These are phyloP conservation scores for Aspergillus hortae DNA, from an alignment of 2,329 filamentous ascomycete species.

Conservation along the genomic window DNA sequence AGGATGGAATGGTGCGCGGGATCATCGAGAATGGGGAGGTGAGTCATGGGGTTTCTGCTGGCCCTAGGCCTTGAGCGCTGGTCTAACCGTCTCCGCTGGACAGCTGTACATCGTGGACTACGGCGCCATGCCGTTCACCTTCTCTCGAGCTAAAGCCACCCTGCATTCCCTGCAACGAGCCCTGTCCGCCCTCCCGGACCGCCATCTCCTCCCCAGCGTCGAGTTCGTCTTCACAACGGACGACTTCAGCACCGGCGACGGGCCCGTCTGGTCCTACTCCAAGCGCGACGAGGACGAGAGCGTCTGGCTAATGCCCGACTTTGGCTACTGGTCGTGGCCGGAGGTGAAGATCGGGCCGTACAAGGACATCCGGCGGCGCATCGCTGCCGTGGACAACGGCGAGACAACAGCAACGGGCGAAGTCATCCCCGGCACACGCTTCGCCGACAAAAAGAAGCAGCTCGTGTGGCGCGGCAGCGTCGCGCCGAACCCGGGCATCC, in stretches of 20 bases:
- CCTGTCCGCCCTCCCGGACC: conserved; percentile 38
- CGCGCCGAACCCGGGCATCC: conserved; percentile 35
- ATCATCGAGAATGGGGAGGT: conserved; percentile 37
- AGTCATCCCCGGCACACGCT: conserved; percentile 14
- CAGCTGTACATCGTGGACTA: conserved; percentile 38
- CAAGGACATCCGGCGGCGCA: conserved; percentile 39
- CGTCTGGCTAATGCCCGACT: conserved; percentile 53
- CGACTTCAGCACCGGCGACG: conserved; percentile 36
- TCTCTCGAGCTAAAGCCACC: conserved; percentile 39
- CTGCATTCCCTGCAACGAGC: conserved; percentile 49
- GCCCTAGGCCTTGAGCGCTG: too few relatives aligned
- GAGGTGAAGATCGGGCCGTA: conserved; percentile 46
- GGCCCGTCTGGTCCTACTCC: conserved; percentile 45
- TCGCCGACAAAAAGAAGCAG: conserved; percentile 42
- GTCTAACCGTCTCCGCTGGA: neutral
- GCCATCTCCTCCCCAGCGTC: conserved; percentile 43
- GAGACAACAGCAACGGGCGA: conserved; percentile 17
- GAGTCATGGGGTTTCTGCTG: conserved; percentile 10
- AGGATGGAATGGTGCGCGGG: conserved; percentile 36
- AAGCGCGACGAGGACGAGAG: conserved; percentile 35
- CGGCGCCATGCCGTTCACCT: conserved; percentile 31
- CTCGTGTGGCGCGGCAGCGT: conserved; percentile 49
- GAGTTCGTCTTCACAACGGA: conserved; percentile 50
- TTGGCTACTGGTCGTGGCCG: conserved; percentile 53
- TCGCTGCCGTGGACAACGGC: conserved; percentile 36